Conservation (phyloP, 2,329 filamentous ascomycete genomes). For the Aspergillus sp. region DNA sequence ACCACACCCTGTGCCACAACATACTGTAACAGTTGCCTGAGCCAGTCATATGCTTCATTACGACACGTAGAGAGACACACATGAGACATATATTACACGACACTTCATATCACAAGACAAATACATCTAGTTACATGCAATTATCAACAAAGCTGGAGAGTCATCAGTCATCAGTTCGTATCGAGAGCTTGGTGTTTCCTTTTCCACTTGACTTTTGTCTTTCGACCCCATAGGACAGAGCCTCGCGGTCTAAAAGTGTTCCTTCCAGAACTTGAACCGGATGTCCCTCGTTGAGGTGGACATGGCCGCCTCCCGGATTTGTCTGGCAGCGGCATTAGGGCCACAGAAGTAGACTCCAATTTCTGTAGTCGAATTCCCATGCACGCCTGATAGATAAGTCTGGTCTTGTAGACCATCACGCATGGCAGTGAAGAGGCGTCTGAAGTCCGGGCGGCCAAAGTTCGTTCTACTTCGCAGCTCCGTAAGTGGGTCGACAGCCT, state of each 20-base stretch:
- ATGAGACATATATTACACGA: conserved; percentile 13
- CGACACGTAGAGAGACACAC: not conserved
- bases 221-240: not conserved
- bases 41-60: no score
- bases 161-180: conserved; percentile 26
- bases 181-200: not conserved
- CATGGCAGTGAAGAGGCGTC: conserved; percentile 77
- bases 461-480: conserved; percentile 89
- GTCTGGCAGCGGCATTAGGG: conserved; percentile 74
- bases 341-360: conserved; percentile 99
- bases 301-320: conserved; percentile 81
- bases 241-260: conserved; percentile 61
- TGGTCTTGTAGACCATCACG: conserved; percentile 82
- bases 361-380: conserved; percentile 74
- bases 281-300: conserved; percentile 74
- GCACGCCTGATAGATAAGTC: conserved; percentile 80
- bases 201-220: not conserved
- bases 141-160: conserved; percentile 6
- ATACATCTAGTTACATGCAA: conserved; percentile 15
- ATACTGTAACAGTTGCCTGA: no score
- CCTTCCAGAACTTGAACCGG: conserved; percentile 98
- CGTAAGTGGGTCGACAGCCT: conserved; percentile 84
- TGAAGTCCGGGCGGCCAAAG: conserved; percentile 91
- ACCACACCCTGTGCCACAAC: no score
- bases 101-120: conserved; percentile 4